phyloP scores from a whole-genome alignment of 768 basidiomycete species.

The Chalciporus chontae region DNA sequence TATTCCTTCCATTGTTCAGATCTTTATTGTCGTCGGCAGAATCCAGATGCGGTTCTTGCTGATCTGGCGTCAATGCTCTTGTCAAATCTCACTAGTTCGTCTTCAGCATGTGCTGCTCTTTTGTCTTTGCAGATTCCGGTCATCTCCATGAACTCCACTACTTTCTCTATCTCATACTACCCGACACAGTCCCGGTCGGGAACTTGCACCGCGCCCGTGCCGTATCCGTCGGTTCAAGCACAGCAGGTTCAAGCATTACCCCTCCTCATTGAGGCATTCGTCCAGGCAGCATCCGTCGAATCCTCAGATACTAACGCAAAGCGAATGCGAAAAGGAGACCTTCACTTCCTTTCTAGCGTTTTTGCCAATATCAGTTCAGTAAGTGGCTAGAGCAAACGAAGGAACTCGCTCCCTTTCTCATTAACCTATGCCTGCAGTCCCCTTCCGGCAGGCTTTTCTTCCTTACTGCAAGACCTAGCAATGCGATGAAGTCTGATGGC shows the following conservation, averaged over 20 bases:
- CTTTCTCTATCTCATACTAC: conserved; percentile 56
- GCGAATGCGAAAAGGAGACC: conserved; percentile 63
- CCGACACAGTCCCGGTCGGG: conserved; percentile 76
- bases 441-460: conserved; percentile 79
- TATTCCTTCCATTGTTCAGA: conserved; percentile 2
- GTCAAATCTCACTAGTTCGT: conserved; percentile 85
- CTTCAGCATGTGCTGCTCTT: conserved; percentile 60
- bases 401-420: no score
- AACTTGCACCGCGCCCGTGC: conserved; percentile 72
- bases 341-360: conserved; percentile 91
- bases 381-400: conserved; percentile 24
- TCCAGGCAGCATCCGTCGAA: conserved; percentile 60
- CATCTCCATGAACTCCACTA: conserved; percentile 39
- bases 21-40: conserved; percentile 42
- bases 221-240: conserved; percentile 57
- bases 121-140: conserved; percentile 65
- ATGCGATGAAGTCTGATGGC: conserved; percentile 42
- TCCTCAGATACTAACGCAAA: conserved; percentile 47
- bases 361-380: conserved; percentile 90
- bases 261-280: conserved; percentile 86
- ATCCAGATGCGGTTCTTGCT: conserved; percentile 85
- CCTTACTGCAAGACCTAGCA: conserved; percentile 57
- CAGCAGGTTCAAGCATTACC: conserved; percentile 64
- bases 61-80: conserved; percentile 97
- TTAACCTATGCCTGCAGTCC: conserved; percentile 40